phyloP scores from a whole-genome alignment of 352 stramenopile genomes.

The Stramenopiles sp. region DNA sequence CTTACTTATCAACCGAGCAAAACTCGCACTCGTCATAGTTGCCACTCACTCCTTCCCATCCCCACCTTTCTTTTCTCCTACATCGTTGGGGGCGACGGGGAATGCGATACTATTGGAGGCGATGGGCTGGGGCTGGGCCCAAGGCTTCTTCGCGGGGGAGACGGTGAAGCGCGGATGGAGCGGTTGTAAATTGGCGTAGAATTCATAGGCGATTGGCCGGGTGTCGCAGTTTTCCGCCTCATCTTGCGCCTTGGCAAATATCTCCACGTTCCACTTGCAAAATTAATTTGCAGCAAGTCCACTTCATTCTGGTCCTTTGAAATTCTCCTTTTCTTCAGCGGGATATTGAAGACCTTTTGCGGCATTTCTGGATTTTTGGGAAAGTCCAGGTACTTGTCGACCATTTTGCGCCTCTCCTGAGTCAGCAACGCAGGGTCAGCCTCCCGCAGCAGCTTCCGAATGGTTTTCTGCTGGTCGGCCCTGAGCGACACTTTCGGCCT shows the following conservation, averaged over 20 bases:
- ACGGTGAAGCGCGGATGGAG: neutral
- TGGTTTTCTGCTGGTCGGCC: neutral
- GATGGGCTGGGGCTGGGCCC: neutral
- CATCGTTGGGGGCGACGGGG: neutral
- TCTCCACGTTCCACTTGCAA: neutral
- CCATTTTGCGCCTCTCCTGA: neutral
- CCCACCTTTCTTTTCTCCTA: neutral
- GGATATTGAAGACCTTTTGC: neutral
- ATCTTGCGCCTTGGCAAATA: neutral
- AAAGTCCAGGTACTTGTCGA: neutral
- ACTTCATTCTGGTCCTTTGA: neutral
- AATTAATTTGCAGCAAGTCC: neutral
- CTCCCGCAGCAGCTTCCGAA: neutral
- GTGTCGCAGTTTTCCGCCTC: neutral
- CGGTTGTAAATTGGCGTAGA: neutral
- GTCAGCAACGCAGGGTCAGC: neutral
- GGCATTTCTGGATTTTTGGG: neutral
- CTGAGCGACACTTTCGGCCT: neutral
- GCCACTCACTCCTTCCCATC: neutral
- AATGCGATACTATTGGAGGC: neutral
- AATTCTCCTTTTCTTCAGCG: neutral
- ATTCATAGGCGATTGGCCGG: neutral
- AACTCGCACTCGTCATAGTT: neutral
- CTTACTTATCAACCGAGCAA: neutral
- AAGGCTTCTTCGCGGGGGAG: neutral